Percentiles rank a stretch among this genome's conserved stretches.
Conservation (phyloP, 2,329 filamentous ascomycete genomes). For the Colletotrichum sublineola region DNA sequence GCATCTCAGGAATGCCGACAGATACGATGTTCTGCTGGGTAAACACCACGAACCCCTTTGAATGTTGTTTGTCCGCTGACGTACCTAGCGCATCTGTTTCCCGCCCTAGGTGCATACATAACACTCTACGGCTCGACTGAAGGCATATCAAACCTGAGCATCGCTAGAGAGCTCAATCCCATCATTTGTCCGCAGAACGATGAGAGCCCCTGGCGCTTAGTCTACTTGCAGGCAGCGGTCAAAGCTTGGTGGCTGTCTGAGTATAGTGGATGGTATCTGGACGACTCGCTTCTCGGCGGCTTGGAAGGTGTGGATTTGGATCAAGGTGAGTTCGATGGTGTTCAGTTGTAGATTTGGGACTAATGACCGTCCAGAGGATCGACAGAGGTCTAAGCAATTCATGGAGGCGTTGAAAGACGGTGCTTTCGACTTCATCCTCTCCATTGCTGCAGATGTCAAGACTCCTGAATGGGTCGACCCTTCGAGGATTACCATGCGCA, state of each 20-base stretch:
- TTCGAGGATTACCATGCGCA: constrained; percentile 83
- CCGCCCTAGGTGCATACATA: constrained; percentile 82
- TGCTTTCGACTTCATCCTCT: constrained; percentile 91
- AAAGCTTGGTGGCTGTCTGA: constrained; percentile 91
- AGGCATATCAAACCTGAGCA: constrained; percentile 73
- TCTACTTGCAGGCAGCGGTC: constrained; percentile 83
- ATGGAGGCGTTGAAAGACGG: constrained; percentile 85
- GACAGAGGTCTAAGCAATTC: constrained; percentile 79
- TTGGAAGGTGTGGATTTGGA: constrained; percentile 71
- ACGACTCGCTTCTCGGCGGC: constrained; percentile 64
- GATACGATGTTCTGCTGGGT: constrained; percentile 77
- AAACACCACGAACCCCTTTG: constrained; percentile 45
- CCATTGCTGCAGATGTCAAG: constrained; percentile 84
- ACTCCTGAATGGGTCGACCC: constrained; percentile 89
- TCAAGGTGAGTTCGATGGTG: constrained; percentile 55
- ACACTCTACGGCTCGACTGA: constrained; percentile 84
- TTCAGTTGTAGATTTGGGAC: constrained; percentile 13
- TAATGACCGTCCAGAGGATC: constrained; percentile 68
- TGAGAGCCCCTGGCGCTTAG: constrained; percentile 77
- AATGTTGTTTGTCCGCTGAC: neutral
- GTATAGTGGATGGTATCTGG: constrained; percentile 90
- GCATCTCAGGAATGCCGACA: constrained; percentile 77
- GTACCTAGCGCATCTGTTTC: constrained; percentile 80
- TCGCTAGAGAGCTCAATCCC: constrained; percentile 78
- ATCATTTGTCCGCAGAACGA: constrained; percentile 76